Evolutionary conservation across 2,329 filamentous ascomycete genomes (phyloP), one percentile per base, ranked within the genome.

Genomic region (Pseudocercospora fuligena): DNA sequence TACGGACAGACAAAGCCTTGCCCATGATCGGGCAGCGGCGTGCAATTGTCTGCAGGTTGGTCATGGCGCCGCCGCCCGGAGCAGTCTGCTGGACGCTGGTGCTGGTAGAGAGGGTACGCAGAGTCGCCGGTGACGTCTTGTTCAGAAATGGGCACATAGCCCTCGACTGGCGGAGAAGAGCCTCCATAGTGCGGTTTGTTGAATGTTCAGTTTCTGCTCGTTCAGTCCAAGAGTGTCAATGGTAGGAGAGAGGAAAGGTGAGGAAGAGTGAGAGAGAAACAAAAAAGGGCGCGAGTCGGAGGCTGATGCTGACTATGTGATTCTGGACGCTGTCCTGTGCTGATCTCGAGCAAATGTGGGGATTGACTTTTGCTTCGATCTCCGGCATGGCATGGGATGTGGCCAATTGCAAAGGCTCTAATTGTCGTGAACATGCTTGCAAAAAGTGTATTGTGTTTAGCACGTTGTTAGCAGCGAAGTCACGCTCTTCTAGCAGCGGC

Each of bases 21-120:
- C 94, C 94, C 95, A 99, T 99, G 81, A 99, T 91, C 66, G 95
- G 95, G 87, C 95, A 99, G 80, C 94, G 93, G 78, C 93, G 90
- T 76, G 93, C 95, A 77, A 97, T 89, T 73, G 95, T 89, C 85
- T 98, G 95, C 76, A 99, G 87, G 83, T 97, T 98, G 77, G 93
- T 97, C 89, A 98, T 97, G 81, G 92, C 93, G 76, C 94, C 93
- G 73, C 94, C 94, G 76, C 93, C 92, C 25, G 73, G 72, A 62
- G 91, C 91, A 69, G 86, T 85, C 79, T 88, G 87, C 73, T 84
- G 86, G 57, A 82, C 87, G 78, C 82, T 89, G 81, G 83, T 89
- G 63, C 91, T 86, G 66, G 90, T 93, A 58, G 92, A 96, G 77
- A 99, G 88, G 66, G 94, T 91, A 74, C 95, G 94, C 70, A 99